phyloP scores from a whole-genome alignment of 1,139 yeast species.

The Starmera stellimalicola region DNA sequence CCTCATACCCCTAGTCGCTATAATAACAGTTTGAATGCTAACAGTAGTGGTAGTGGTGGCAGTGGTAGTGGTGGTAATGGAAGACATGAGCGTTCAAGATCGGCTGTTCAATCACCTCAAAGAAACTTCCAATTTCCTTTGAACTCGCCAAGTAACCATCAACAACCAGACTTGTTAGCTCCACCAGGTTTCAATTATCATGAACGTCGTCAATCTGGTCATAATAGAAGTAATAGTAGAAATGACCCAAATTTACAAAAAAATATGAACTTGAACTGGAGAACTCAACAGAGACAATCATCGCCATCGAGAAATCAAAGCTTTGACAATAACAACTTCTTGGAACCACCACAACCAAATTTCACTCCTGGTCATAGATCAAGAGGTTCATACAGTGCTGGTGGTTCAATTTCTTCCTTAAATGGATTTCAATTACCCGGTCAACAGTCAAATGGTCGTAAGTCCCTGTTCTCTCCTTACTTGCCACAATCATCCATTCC shows the following conservation, averaged over 20 bases:
- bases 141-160: slow-evolving; percentile 13
- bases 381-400: slow-evolving; percentile 56
- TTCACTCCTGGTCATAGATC: slow-evolving; percentile 79
- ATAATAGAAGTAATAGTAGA: slow-evolving; percentile 47
- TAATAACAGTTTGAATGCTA: slow-evolving; percentile 6
- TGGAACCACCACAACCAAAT: slow-evolving; percentile 41
- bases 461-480: slow-evolving; percentile 91
- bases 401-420: slow-evolving; percentile 39
- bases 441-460: slow-evolving; percentile 39
- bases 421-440: slow-evolving; percentile 15
- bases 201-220: slow-evolving; percentile 41
- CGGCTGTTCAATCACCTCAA: slow-evolving; percentile 26
- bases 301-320: slow-evolving; percentile 23
- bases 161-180: slow-evolving; percentile 7
- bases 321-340: slow-evolving; percentile 14
- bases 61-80: not conserved
- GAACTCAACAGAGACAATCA: slow-evolving; percentile 29
- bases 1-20: slow-evolving; percentile 11
- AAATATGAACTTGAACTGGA: slow-evolving; percentile 61
- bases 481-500: slow-evolving; percentile 91
- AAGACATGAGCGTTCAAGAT: slow-evolving; percentile 22
- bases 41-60: slow-evolving; percentile 3
- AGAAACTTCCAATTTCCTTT: slow-evolving; percentile 36
- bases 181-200: slow-evolving; percentile 22
- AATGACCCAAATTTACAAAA: slow-evolving; percentile 21